A percentile compares a stretch with the other conserved stretches of the same genome.
phyloP scores from a whole-genome alignment of 495 filamentous ascomycete species.

The Tetracladium setigerum region DNA sequence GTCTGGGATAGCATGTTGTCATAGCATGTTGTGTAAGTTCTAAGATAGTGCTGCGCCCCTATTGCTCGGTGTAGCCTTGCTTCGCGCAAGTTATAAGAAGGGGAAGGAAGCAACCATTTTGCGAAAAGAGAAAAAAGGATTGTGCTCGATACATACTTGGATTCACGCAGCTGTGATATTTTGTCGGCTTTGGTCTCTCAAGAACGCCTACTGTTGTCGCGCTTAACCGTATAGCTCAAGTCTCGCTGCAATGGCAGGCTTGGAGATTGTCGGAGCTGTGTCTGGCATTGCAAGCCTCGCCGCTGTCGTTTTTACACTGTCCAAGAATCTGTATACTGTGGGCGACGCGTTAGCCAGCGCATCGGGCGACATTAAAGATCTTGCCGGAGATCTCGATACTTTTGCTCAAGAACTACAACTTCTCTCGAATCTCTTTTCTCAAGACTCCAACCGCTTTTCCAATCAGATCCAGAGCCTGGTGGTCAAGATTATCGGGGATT shows the following conservation, averaged over 20 bases:
- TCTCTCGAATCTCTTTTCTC: neutral
- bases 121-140: no score
- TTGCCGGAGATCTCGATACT: conserved; percentile 5
- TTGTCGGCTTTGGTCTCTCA: no score
- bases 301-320: neutral
- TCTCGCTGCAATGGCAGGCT: neutral
- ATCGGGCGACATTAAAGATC: conserved; percentile 1
- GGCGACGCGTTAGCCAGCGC: neutral
- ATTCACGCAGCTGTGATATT: no score
- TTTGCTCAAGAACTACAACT: conserved; percentile 3
- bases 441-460: neutral
- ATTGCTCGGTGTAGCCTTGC: no score
- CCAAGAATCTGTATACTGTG: neutral
- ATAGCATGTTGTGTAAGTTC: no score
- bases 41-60: no score
- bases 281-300: neutral
- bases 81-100: no score
- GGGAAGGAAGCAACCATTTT: no score
- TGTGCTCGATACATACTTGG: no score
- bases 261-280: neutral
- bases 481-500: conserved; percentile 6
- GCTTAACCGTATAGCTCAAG: no score
- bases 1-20: no score
- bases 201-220: no score
- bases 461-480: neutral